Conservation (phyloP, 352 stramenopile species). For the Pythium phragmiticola region DNA sequence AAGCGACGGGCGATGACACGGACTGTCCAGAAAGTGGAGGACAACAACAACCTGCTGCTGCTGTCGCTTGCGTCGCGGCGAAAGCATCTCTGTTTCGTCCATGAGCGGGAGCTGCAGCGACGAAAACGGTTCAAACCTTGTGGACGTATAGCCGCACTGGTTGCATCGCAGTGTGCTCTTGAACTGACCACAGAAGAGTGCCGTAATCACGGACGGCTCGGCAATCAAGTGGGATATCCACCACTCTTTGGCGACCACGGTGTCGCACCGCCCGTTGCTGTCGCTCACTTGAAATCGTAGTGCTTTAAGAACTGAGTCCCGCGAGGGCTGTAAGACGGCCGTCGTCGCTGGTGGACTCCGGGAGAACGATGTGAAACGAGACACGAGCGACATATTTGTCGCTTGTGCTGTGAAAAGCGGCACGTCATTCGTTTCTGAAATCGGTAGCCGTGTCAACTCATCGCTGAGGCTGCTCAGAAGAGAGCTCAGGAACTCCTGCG, state of each 20-base stretch:
- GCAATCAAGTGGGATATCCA: slow-evolving; percentile 95
- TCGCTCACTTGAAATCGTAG: slow-evolving; percentile 82
- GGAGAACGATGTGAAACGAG: slow-evolving; percentile 18
- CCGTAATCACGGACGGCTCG: slow-evolving; percentile 94
- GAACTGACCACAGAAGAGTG: slow-evolving; percentile 97
- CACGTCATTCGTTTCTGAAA: neutral
- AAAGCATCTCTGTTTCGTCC: slow-evolving; percentile 18
- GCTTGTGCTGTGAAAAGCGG: neutral
- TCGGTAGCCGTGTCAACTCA: slow-evolving; percentile 88
- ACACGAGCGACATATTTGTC: slow-evolving; percentile 11
- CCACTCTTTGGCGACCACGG: slow-evolving; percentile 94
- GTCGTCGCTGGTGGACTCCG: neutral
- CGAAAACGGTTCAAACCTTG: slow-evolving; percentile 89
- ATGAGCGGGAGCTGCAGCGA: slow-evolving; percentile 64
- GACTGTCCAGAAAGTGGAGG: slow-evolving; percentile 35
- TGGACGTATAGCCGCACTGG: slow-evolving; percentile 80
- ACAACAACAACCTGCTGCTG: slow-evolving; percentile 37
- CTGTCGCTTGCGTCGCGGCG: slow-evolving; percentile 11
- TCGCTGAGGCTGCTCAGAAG: slow-evolving; percentile 93
- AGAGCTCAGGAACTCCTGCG: slow-evolving; percentile 93
- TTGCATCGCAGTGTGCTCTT: slow-evolving; percentile 92
- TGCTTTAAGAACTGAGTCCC: neutral
- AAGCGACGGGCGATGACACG: slow-evolving; percentile 10
- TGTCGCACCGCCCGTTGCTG: slow-evolving; percentile 92
- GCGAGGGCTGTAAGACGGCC: neutral